Percentiles rank a stretch among this genome's conserved stretches.
Conservation (phyloP, 1,284 basidiomycete species). For the Hypsizygus ulmarius region DNA sequence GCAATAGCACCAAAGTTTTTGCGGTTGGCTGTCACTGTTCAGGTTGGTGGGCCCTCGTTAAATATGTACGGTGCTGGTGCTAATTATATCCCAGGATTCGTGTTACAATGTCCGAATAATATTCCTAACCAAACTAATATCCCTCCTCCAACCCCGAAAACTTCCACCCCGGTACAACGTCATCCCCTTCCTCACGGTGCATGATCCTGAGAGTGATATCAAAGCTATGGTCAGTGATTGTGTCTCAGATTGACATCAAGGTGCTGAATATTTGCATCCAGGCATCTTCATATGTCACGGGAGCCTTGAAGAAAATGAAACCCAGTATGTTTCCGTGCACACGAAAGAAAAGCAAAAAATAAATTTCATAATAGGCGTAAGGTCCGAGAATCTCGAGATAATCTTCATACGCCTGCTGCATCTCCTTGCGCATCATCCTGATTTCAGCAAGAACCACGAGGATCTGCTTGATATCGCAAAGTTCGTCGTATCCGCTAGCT, state of each 20-base stretch:
- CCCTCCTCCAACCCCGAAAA: constrained; percentile 58
- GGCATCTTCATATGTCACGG: constrained; percentile 59
- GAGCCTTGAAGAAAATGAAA: constrained; percentile 45
- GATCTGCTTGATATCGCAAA: constrained; percentile 72
- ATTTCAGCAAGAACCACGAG: constrained; percentile 66
- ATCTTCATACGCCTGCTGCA: constrained; percentile 86
- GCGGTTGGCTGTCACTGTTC: constrained; percentile 71
- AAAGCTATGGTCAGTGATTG: constrained; percentile 47
- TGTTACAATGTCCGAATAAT: constrained; percentile 82
- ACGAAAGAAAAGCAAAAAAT: background rate
- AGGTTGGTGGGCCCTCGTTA: constrained; percentile 48
- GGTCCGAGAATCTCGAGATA: constrained; percentile 73
- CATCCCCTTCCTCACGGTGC: constrained; percentile 84
- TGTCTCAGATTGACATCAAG: background rate
- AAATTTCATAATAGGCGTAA: constrained; percentile 39
- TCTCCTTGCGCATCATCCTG: constrained; percentile 91
- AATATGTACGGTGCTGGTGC: background rate
- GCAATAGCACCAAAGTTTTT: constrained; percentile 65
- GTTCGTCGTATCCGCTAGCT: constrained; percentile 35
- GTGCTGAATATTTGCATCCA: constrained; percentile 21
- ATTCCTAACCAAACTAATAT: constrained; percentile 77
- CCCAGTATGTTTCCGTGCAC: constrained; percentile 37
- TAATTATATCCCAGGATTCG: constrained; percentile 64
- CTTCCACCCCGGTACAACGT: constrained; percentile 77
- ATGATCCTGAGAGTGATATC: constrained; percentile 89